Percentiles rank a stretch among this genome's conserved stretches.
Conservation (phyloP, 306 rosid species). For the Canavalia gladiata region DNA sequence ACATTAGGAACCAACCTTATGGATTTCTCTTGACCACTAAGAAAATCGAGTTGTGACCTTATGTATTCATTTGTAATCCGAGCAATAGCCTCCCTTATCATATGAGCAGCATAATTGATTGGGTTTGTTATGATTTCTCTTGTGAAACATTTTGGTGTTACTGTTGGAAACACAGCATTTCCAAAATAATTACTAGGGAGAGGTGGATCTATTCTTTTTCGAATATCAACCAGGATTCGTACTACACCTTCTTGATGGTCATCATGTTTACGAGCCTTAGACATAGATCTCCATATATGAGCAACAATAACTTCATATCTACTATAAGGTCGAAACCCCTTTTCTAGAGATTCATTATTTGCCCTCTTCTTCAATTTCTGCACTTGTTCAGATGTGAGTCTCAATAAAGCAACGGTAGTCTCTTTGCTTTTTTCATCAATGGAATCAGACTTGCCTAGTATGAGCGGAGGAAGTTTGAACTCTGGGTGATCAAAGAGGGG, state of each 20-base stretch:
- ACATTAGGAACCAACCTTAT: too few relatives aligned
- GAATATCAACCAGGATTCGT: not conserved
- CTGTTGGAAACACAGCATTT: not conserved
- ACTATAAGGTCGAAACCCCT: not conserved
- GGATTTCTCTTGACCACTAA: too few relatives aligned
- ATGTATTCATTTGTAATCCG: too few relatives aligned
- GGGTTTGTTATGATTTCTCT: too few relatives aligned
- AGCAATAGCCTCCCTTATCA: too few relatives aligned
- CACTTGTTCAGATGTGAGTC: slow-evolving; percentile 28
- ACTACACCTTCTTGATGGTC: not conserved
- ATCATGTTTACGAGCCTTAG: slow-evolving; percentile 10
- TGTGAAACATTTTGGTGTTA: too few relatives aligned
- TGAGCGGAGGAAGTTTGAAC: slow-evolving; percentile 15
- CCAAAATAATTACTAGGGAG: slow-evolving; percentile 37
- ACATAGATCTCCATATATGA: slow-evolving; percentile 1
- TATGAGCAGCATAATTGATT: too few relatives aligned
- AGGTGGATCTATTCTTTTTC: slow-evolving; percentile 18
- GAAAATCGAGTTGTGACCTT: too few relatives aligned
- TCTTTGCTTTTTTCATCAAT: not conserved
- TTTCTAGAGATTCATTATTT: not conserved
- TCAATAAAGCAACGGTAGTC: not conserved
- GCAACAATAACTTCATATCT: too few relatives aligned
- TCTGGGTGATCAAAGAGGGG: slow-evolving; percentile 29
- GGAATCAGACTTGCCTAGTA: not conserved
- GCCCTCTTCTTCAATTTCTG: slow-evolving; percentile 25